A percentile compares a stretch with the other conserved stretches of the same genome.
phyloP scores from a whole-genome alignment of 2,329 filamentous ascomycete genomes.

The Aspergillus brasiliensis region DNA sequence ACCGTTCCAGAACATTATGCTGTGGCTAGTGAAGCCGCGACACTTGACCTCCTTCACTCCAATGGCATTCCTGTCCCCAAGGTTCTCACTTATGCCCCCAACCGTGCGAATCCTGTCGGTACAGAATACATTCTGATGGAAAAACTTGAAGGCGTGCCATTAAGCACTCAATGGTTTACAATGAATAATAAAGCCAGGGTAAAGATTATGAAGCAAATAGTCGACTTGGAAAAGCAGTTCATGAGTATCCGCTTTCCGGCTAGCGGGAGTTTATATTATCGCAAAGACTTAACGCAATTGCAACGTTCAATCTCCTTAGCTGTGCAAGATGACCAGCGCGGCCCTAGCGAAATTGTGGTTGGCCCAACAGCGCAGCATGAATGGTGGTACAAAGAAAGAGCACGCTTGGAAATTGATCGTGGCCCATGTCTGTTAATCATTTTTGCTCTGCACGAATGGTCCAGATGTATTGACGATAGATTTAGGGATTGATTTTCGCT shows the following conservation, averaged over 20 bases:
- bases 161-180: constrained; percentile 38
- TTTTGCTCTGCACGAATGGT: not conserved
- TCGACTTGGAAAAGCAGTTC: constrained; percentile 24
- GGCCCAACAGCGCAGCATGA: constrained; percentile 26
- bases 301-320: constrained; percentile 12
- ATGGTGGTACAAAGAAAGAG: constrained; percentile 30
- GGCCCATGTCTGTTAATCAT: constrained; percentile 33
- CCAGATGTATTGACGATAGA: constrained; percentile 10
- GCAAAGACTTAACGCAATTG: constrained; percentile 17
- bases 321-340: no score
- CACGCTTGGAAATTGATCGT: constrained; percentile 21
- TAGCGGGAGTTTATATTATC: constrained; percentile 32
- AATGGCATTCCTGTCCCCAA: constrained; percentile 41
- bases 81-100: constrained; percentile 38
- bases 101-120: constrained; percentile 37
- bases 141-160: constrained; percentile 31
- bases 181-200: constrained; percentile 25
- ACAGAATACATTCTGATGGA: constrained; percentile 46
- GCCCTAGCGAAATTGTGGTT: constrained; percentile 24
- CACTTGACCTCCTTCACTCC: constrained; percentile 35
- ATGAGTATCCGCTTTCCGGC: constrained; percentile 28
- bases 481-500: no score
- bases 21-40: constrained; percentile 44
- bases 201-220: constrained; percentile 28
- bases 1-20: constrained; percentile 33